Evolutionary conservation across 345 rosid genomes (phyloP), one percentile per base, ranked within the genome.

Genomic region (Noccaea caerulescens): DNA sequence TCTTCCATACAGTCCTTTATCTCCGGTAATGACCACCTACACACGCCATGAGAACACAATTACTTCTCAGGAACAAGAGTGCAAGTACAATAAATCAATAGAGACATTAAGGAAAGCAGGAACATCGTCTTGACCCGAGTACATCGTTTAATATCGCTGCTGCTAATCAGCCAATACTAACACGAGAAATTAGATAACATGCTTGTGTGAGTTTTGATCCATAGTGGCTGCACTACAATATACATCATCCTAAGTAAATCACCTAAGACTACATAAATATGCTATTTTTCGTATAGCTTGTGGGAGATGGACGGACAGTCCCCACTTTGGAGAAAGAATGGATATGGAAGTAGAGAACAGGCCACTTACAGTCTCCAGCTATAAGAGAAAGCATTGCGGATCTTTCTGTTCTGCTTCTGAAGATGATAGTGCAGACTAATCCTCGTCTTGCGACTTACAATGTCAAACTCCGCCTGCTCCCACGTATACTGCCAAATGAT

Each of bases 401-500:
- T 64, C 75, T 87, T 88, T 68, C 81, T 93, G 88, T 87, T 90
- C 60, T 84, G 93, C 80, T 87, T 88, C 63, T 69, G 82, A 52
- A 88, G 90, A 81, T 90, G 85, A 68, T 79, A 93, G 61, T 93
- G 98, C 70, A 93, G 89, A 77, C 96, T 88, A 60, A 88, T 93
- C 83, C 90, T 86, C 61, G 97, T 86, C 78, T 83, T 88, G 45
- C 96, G 87, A 76, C 61, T 84, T 25, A 91, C 44, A 18, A 91
- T 88, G 76, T 91, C 84, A 50, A 91, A 91, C 71, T 88, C 97
- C 66, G 86, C 93, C 76, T 91, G 97, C 82, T 88, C 96, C 93
- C 97, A 88, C 2, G 85, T 80, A 71, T 91, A 88, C 97, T 91
- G 86, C 72, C 49, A 67, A 10, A 47, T n/a, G 6, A 45, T 62